Conservation (phyloP, 371 early-diverging fungal species). For the Parasitella parasitica region DNA sequence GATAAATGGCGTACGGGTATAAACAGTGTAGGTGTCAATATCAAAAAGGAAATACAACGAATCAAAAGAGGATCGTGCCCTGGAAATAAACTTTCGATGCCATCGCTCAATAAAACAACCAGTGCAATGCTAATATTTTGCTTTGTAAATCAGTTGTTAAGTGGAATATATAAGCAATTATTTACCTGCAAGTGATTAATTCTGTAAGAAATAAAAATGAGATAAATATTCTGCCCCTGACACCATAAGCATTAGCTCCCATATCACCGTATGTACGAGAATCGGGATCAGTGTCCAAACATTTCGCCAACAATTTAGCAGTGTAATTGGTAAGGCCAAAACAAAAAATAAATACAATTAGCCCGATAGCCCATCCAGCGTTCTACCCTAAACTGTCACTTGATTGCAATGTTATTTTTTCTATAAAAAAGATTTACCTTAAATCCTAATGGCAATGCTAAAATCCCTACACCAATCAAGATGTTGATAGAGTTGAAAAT, state of each 20-base stretch:
- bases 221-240: conserved; percentile 51
- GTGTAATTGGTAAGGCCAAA: conserved; percentile 61
- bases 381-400: conserved; percentile 20
- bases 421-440: conserved; percentile 23
- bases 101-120: conserved; percentile 46
- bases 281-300: conserved; percentile 51
- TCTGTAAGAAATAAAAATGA: conserved; percentile 63
- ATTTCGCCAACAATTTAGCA: conserved; percentile 63
- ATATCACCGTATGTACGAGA: conserved; percentile 67
- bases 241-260: conserved; percentile 69
- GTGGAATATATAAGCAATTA: neutral
- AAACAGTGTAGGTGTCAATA: conserved; percentile 50
- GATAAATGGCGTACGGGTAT: conserved; percentile 51
- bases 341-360: conserved; percentile 56
- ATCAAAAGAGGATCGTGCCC: conserved; percentile 23
- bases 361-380: conserved; percentile 67
- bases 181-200: conserved; percentile 59
- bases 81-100: conserved; percentile 44
- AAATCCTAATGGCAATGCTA: conserved; percentile 64
- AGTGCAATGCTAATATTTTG: conserved; percentile 27
- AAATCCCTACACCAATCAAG: conserved; percentile 64
- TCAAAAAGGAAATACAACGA: conserved; percentile 37
- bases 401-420: neutral
- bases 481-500: conserved; percentile 65
- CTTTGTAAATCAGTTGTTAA: neutral